Evolutionary conservation across 805 yeast genomes (phyloP).

Genomic region (Naumovozyma castellii): DNA sequence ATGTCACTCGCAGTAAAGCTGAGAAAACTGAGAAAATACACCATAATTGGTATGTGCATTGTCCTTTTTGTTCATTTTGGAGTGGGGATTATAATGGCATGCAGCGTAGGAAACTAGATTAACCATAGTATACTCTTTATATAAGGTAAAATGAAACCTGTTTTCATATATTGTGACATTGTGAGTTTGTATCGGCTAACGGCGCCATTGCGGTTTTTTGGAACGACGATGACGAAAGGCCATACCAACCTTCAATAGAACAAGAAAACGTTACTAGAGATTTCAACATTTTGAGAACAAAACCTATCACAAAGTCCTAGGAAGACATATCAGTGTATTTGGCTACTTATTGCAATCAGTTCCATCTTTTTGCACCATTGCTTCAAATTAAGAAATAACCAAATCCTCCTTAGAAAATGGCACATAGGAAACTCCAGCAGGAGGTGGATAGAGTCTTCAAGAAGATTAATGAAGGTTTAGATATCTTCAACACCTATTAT

Average conservation of each 20-base stretch:
- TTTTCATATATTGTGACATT: background rate
- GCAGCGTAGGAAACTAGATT: no score
- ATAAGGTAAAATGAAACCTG: constrained; percentile 2
- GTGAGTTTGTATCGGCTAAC: background rate
- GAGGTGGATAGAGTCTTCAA: constrained; percentile 86
- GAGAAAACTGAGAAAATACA: background rate
- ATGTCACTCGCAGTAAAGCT: no score
- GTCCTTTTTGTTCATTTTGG: no score
- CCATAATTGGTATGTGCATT: background rate
- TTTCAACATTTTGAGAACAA: no score
- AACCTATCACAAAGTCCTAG: no score
- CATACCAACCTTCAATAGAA: background rate
- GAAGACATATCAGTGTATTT: no score
- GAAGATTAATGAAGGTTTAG: constrained; percentile 85
- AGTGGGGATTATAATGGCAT: no score
- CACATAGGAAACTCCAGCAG: constrained; percentile 40
- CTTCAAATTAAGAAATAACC: background rate
- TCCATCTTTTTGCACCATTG: background rate
- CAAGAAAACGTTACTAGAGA: background rate
- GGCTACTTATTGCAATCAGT: no score
- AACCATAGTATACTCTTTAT: no score
- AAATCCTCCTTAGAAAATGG: constrained; percentile 23
- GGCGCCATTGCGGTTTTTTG: background rate
- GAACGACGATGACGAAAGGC: background rate
- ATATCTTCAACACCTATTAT: constrained; percentile 72